A percentile compares a stretch with the other conserved stretches of the same genome.
phyloP scores from a whole-genome alignment of 345 rosid species.

The Turritis glabra region DNA sequence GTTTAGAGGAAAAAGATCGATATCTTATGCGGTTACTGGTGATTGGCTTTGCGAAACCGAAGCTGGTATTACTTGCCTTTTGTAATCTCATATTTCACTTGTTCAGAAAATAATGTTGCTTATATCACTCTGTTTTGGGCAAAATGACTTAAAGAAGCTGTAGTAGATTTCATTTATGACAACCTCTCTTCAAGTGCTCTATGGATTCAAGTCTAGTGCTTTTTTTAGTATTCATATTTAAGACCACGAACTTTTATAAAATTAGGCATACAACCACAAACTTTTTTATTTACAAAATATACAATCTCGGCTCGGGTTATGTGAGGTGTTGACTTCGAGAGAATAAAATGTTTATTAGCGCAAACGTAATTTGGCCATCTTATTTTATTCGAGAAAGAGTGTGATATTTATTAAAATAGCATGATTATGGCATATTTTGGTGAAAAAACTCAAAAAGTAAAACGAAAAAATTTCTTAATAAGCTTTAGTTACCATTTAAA shows the following conservation, averaged over 20 bases:
- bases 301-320: neutral
- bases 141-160: neutral
- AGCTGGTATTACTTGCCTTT: slow-evolving; percentile 2
- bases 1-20: slow-evolving; percentile 23
- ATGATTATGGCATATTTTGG: too few species aligned
- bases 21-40: slow-evolving; percentile 4
- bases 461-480: too few species aligned
- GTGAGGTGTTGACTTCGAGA: neutral
- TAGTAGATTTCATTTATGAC: slow-evolving; percentile 11
- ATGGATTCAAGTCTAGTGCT: neutral
- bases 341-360: too few species aligned
- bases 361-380: too few species aligned
- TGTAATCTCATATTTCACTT: slow-evolving; percentile 24
- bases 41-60: slow-evolving; percentile 16
- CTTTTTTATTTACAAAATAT: neutral
- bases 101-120: slow-evolving; percentile 14
- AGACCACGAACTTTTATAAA: neutral
- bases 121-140: slow-evolving; percentile 13
- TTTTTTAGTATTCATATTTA: neutral
- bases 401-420: too few species aligned
- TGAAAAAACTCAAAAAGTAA: too few species aligned
- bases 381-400: too few species aligned
- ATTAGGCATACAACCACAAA: neutral
- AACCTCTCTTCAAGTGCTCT: neutral
- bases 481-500: neutral